Evolutionary conservation across 83 land plant species (phyloP).

Genomic region (Thuja plicata): DNA sequence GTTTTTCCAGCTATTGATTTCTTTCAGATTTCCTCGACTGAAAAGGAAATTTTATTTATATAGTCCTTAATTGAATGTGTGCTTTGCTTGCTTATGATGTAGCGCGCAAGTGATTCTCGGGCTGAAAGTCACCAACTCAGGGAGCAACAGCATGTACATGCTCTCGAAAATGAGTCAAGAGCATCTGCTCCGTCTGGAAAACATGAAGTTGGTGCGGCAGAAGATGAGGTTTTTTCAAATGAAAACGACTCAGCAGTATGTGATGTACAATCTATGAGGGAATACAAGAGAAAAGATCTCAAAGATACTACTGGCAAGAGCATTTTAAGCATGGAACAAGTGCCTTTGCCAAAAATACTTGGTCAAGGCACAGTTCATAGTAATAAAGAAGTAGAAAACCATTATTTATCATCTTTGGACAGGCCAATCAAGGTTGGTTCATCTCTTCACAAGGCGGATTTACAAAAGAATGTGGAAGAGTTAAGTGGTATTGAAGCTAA

Average conservation of each 20-base stretch:
- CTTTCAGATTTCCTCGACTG: too few relatives aligned
- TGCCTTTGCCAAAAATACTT: neutral
- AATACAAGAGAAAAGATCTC: neutral
- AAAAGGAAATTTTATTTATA: neutral
- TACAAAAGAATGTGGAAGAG: neutral
- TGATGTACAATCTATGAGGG: neutral
- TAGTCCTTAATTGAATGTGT: neutral
- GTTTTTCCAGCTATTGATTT: neutral
- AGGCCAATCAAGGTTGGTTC: neutral
- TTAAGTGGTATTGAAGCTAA: neutral
- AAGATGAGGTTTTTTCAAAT: neutral
- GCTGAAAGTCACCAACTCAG: neutral
- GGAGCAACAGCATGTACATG: conserved; percentile 7
- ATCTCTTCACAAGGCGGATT: neutral
- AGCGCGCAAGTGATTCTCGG: neutral
- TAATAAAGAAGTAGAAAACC: neutral
- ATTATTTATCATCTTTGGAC: neutral
- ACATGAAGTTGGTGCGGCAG: neutral
- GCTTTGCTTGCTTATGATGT: neutral
- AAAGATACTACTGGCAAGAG: neutral
- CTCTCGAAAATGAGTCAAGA: neutral
- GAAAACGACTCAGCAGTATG: neutral
- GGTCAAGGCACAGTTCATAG: neutral
- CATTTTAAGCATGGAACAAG: neutral
- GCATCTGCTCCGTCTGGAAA: neutral